A percentile compares a stretch with the other conserved stretches of the same genome.
Conservation (phyloP, 2,329 filamentous ascomycete species). For the Claviceps pazoutovae region DNA sequence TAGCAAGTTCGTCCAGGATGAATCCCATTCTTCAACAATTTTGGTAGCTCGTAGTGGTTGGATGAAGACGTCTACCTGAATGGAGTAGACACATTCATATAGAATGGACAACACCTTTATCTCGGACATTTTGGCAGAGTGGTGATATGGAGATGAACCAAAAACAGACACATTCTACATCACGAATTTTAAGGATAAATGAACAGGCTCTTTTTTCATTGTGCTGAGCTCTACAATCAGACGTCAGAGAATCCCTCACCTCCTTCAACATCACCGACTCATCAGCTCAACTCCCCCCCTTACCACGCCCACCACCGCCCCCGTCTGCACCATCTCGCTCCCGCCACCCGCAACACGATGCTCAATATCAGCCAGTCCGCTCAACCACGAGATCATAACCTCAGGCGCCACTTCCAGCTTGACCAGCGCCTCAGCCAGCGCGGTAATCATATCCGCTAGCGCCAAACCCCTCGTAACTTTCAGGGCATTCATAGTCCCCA, state of each 20-base stretch:
- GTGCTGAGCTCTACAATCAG: too few relatives aligned
- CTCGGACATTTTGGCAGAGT: too few relatives aligned
- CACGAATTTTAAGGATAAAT: too few relatives aligned
- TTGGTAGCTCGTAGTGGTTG: not conserved
- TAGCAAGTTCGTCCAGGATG: too few relatives aligned
- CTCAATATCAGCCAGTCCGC: conserved; percentile 84
- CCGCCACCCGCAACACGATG: conserved; percentile 80
- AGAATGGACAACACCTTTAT: too few relatives aligned
- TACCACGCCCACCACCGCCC: conserved; percentile 80
- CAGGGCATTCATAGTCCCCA: conserved; percentile 75
- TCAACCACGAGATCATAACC: conserved; percentile 82
- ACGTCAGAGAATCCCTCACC: too few relatives aligned
- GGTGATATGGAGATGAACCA: too few relatives aligned
- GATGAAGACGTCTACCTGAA: not conserved
- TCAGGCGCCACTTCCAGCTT: conserved; percentile 74
- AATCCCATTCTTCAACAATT: too few relatives aligned
- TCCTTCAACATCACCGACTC: conserved; percentile 14
- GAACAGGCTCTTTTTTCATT: too few relatives aligned
- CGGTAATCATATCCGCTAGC: conserved; percentile 83
- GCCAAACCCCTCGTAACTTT: conserved; percentile 79
- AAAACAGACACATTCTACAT: too few relatives aligned
- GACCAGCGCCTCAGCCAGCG: conserved; percentile 67
- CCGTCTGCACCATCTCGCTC: conserved; percentile 79
- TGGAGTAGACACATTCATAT: too few relatives aligned
- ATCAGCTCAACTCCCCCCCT: conserved; percentile 70